Base-by-base conservation (phyloP, 2,329 filamentous ascomycete genomes). In the Cercospora sesami region DNA sequence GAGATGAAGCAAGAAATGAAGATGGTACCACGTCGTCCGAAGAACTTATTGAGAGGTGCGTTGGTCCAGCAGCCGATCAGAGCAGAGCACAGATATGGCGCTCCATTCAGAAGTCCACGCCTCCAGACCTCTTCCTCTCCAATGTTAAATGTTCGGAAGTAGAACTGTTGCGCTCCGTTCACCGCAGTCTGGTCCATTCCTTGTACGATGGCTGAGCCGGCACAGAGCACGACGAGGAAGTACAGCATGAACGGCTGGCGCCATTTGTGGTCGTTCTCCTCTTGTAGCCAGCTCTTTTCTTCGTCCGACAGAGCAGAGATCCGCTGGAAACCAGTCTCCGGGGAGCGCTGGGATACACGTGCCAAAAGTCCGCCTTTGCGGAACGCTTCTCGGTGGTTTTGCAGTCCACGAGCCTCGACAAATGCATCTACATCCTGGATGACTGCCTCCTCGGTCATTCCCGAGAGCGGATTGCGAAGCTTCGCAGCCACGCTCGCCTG, bases 1-100 rank as follows among this genome's bases (percentile, higher is more conserved):
- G 89, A 91, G 76, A 94, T 89, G 69, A 91, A 85, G 66, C 90
- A 92, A 6, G 91, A 88, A 66, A 92, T 81, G 79, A 93, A 94
- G 70, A 94, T 93, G 18, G 89, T 91, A 12, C 91, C 90, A 2
- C 90, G 85, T 60, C 90, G 87, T 12, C 91, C 91, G 69, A 92
- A 89, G 68, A 76, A 81, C 65, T 88, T 86, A 79, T 93, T 93
- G 78, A 92, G 85, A 0, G 91, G 90, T 42, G 89, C 87, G 0
- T 89, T 92, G 16, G 90, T 81, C 90, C 91, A 93, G 78, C 90
- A 92, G 21, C 90, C 89, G 59, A 90, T 78, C 53, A 91, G 78
- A 3, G 89, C 88, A 71, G 88, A 92, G 79, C 87, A 89, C 1
- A 92, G 84, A 70, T 90, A 89, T 0, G 87, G 87, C 0, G 85